Percentiles rank a stretch among this genome's conserved stretches.
Conservation (phyloP, 768 basidiomycete genomes). For the Udeniomyces megalosporus region DNA sequence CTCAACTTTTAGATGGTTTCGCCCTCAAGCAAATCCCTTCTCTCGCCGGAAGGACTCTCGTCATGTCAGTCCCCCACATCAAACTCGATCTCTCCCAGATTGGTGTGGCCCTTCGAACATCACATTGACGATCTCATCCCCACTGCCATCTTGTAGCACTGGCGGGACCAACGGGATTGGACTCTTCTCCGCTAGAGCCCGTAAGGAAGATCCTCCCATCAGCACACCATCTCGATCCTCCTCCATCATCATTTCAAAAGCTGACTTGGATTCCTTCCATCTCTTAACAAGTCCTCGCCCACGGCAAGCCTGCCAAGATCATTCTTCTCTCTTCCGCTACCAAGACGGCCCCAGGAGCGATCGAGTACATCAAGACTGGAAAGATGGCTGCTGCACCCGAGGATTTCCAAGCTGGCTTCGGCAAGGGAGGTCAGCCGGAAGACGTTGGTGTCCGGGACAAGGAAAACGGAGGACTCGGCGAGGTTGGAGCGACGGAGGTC, state of each 20-base stretch:
- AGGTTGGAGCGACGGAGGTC: background rate
- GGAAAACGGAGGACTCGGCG: background rate
- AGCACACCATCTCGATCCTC: too few species aligned
- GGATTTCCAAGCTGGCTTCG: background rate
- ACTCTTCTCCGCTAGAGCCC: background rate
- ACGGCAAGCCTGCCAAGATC: background rate
- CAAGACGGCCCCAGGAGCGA: background rate
- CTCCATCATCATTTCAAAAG: too few species aligned
- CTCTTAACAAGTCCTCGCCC: background rate
- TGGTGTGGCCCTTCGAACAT: background rate
- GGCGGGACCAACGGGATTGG: conserved; percentile 2
- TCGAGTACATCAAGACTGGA: background rate
- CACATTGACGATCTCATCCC: background rate
- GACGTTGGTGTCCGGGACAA: background rate
- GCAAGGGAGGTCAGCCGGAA: background rate
- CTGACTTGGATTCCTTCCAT: too few species aligned
- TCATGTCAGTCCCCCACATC: background rate
- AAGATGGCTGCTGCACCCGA: background rate
- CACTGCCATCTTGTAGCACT: background rate
- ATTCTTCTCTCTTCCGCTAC: background rate
- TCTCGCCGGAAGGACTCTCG: background rate
- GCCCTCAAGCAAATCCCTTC: background rate
- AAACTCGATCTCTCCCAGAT: background rate
- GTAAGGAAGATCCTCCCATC: too few species aligned
- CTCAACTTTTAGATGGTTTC: background rate